A percentile compares a stretch with the other conserved stretches of the same genome.
These are phyloP conservation scores for Hemileia vastatrix DNA, from an alignment of 1,284 basidiomycete genomes.

Conservation along the genomic window DNA sequence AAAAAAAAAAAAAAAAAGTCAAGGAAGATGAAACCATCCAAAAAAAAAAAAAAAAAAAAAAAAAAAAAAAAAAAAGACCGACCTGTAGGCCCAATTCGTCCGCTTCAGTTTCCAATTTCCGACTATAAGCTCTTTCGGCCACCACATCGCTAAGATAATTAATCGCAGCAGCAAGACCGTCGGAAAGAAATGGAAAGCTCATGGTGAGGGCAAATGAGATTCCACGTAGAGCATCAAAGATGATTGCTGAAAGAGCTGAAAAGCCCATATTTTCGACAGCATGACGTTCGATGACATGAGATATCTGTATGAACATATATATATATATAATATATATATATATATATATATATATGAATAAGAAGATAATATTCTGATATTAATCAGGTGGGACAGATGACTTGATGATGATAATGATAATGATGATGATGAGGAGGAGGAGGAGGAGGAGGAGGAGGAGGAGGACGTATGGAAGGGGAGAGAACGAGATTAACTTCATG, in stretches of 20 bases:
- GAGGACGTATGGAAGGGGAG: conserved; percentile 22
- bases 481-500: conserved; percentile 46
- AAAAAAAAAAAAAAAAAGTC: background rate
- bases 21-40: background rate
- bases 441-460: conserved; percentile 30
- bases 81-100: conserved; percentile 50
- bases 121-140: conserved; percentile 49
- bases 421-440: no score
- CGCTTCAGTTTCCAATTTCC: conserved; percentile 51
- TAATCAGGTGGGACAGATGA: no score
- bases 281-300: conserved; percentile 50
- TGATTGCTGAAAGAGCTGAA: conserved; percentile 48
- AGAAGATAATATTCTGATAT: no score
- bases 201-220: conserved; percentile 50
- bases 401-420: no score
- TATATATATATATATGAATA: no score
- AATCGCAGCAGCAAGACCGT: conserved; percentile 48
- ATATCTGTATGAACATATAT: conserved; percentile 21
- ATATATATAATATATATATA: background rate
- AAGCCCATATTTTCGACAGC: conserved; percentile 49
- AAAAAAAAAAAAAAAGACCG: conserved; percentile 17
- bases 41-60: background rate
- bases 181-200: conserved; percentile 46
- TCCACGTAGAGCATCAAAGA: conserved; percentile 50
- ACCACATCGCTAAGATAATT: conserved; percentile 50